Evolutionary conservation across 176 grass and related monocot genomes (phyloP).

Genomic region (Cenchrus americanus): DNA sequence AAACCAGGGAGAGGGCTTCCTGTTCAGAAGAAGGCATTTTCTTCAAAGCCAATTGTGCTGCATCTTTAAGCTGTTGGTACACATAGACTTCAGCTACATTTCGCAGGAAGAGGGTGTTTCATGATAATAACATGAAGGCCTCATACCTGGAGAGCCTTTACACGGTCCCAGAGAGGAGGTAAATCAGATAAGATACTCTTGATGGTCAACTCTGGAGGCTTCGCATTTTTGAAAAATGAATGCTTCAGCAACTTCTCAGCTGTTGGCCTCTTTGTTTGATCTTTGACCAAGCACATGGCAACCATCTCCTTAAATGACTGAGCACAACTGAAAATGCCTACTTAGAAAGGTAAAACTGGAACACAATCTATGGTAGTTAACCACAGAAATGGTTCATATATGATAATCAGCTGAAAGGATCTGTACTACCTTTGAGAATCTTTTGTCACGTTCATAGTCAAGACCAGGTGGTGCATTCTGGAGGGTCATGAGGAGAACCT

Average conservation of each 20-base stretch:
- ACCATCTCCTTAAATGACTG: constrained; percentile 99
- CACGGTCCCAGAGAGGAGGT: constrained; percentile 92
- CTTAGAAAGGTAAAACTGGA: constrained; percentile 58
- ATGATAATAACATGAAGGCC: constrained; percentile 7
- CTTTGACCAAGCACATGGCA: constrained; percentile 99
- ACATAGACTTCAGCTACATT: constrained; percentile 40
- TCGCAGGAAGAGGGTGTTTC: constrained; percentile 26
- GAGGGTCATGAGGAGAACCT: constrained; percentile 99
- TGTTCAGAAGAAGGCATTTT: constrained; percentile 99
- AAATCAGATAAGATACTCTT: constrained; percentile 84
- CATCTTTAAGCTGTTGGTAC: constrained; percentile 87
- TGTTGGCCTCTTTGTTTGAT: constrained; percentile 98
- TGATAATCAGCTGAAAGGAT: constrained; percentile 60
- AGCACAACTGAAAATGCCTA: constrained; percentile 69
- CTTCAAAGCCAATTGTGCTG: constrained; percentile 95
- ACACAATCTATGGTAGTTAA: constrained; percentile 17
- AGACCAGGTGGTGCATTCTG: constrained; percentile 99
- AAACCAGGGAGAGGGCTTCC: constrained; percentile 92
- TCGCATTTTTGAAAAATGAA: constrained; percentile 94
- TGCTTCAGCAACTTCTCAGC: constrained; percentile 95
- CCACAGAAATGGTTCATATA: constrained; percentile 25
- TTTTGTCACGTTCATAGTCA: constrained; percentile 97
- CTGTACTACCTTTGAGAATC: constrained; percentile 93
- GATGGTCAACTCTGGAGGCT: constrained; percentile 80
- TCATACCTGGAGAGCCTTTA: constrained; percentile 93